Evolutionary conservation across 2,329 filamentous ascomycete species (phyloP), one percentile per base, ranked within the genome.

Genomic region (Mycogone perniciosa): DNA sequence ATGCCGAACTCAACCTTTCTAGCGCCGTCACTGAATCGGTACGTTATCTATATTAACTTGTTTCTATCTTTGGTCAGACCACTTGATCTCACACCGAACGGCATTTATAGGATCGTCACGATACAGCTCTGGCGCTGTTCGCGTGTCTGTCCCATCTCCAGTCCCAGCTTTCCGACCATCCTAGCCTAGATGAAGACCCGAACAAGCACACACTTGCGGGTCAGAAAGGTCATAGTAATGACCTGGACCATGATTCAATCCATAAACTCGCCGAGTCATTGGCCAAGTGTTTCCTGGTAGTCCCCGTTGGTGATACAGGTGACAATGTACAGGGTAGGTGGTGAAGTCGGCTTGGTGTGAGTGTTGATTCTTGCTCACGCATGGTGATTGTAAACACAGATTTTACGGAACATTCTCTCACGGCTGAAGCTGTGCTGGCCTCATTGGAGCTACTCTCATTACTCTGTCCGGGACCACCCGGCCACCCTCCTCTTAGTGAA

Each of bases 391-490:
- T 10, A 51, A 44, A n/a, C n/a, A 13, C 31, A 5, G 43, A 51
- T 11, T 54, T 38, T 31, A 37, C 44, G 9, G n/a, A 31, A 37
- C 40, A 39, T 11, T 45, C 48, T 41, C 40, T 48, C 30, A n/a
- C 31, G 11, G 52, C 48, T 20, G 52, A 54, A 34, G 30, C 11
- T 26, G 49, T 44, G 6, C 44, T 54, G 34, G 48, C 52, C 9
- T n/a, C 46, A 27, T 26, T 54, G 10, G 26, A 11, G 31, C 40
- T 47, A 13, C 38, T 51, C 9, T 44, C 44, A 4, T 13, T 31
- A 11, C 38, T 46, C 35, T 39, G 11, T 27, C 4, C 10, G 13
- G 20, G 35, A n/a, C 31, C 47, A 26, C 11, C 34, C 9, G 20
- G 10, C 3, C 11, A 26, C n/a, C 20, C 44, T 42, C 8, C 10